Evolutionary conservation across 352 stramenopile genomes (phyloP).

Genomic region (Globisporangium okanoganense): DNA sequence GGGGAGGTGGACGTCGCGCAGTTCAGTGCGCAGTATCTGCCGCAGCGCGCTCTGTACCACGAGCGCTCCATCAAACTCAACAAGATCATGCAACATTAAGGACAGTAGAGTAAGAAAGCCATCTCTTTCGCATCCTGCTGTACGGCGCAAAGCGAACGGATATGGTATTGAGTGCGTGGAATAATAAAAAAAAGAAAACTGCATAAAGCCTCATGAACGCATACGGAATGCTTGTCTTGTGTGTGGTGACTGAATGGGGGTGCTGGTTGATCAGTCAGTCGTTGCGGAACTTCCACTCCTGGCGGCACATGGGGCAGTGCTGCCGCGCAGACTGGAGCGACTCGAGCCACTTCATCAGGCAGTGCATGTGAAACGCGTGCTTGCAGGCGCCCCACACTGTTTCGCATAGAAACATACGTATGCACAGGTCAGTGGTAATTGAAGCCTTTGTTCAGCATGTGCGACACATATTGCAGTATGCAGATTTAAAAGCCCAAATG

Average conservation of each 20-base stretch:
- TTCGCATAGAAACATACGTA: not conserved
- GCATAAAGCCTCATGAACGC: not conserved
- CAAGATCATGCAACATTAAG: slow-evolving; percentile 36
- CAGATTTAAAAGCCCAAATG: not conserved
- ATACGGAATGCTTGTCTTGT: not conserved
- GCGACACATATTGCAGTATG: not conserved
- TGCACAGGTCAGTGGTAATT: not conserved
- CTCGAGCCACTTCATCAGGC: slow-evolving; percentile 91
- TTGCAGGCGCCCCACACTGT: slow-evolving; percentile 87
- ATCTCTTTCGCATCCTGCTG: not conserved
- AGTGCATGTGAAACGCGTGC: slow-evolving; percentile 93
- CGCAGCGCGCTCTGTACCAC: slow-evolving; percentile 70
- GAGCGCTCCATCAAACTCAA: slow-evolving; percentile 74
- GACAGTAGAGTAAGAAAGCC: not conserved
- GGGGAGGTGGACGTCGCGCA: slow-evolving; percentile 63
- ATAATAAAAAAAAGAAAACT: slow-evolving; percentile 6
- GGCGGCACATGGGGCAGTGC: slow-evolving; percentile 88
- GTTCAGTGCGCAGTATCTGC: slow-evolving; percentile 65
- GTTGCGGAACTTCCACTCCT: slow-evolving; percentile 84
- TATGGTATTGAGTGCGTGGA: not conserved
- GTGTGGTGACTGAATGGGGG: not conserved
- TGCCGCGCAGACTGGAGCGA: slow-evolving; percentile 75
- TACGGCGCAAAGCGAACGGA: too few species aligned
- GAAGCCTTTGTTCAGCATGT: not conserved
- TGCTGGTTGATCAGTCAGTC: not conserved